Evolutionary conservation across 176 grass and related monocot genomes (phyloP), one percentile per base, ranked within the genome.

Genomic region (Stipa capillata): DNA sequence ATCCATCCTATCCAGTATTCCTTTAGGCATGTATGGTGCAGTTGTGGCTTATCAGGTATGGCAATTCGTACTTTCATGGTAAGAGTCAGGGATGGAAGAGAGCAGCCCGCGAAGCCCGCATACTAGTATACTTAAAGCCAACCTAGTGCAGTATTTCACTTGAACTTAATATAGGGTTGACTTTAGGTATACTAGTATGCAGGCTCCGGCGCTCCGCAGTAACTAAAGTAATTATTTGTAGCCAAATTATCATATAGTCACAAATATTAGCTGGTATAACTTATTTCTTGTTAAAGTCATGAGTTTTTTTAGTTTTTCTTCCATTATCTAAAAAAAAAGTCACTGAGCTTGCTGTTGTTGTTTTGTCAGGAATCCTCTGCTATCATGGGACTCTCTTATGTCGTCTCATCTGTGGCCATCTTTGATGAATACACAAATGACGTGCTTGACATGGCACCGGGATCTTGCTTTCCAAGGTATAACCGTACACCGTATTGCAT

Each of bases 361-460:
- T 53, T 87, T 16, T 81, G 1, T 52, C 70, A 99, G 96, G 96
- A 95, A 90, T 93, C 88, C 14, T 99, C 96, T 40, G 29, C 84
- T 74, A 20, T 63, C 27, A 85, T 91, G 96, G 96, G 96, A 60
- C 78, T 99, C 9, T 73, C 73, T 17, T 99, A 99, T 82, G 84
- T 87, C 15, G 13, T 90, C 14, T 89, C 92, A 13, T 93, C 96
- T 18, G 82, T 99, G 57, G 91, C 96, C 60, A 87, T 99, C 62
- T 99, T 91, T 85, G 96, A 99, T 65, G 96, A 99, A 75, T 99
- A 99, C 67, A 99, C 89, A 3, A 99, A 99, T 65, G 96, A 99
- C 17, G 83, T 95, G 59, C 92, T 99, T 72, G 92, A 91, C 81
- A 93, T 99, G 96, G 92, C 90, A 63, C 83, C 89, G 58, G 96